A percentile compares a stretch with the other conserved stretches of the same genome.
Conservation (phyloP, 306 rosid species). For the Sechiopsis laciniata region DNA sequence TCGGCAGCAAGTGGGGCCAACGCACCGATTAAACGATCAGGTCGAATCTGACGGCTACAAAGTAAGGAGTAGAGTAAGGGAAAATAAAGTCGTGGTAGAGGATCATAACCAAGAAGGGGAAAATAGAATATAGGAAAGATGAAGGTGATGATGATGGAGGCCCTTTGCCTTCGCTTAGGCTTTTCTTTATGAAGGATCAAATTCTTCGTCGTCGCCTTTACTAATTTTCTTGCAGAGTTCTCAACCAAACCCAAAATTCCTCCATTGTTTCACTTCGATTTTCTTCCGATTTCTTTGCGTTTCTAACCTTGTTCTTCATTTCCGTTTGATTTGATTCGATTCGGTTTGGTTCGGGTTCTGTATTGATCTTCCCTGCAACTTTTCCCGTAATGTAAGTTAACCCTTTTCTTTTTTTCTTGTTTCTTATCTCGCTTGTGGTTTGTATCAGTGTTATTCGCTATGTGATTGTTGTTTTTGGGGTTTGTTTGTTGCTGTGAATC, state of each 20-base stretch:
- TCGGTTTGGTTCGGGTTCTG: background rate
- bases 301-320: background rate
- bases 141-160: conserved; percentile 14
- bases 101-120: background rate
- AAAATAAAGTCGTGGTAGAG: background rate
- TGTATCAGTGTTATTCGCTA: background rate
- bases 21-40: background rate
- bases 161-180: conserved; percentile 8
- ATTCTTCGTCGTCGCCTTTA: conserved; percentile 17
- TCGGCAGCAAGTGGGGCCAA: background rate
- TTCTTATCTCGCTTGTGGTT: background rate
- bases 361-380: conserved; percentile 11
- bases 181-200: background rate
- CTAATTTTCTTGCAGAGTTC: background rate
- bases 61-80: background rate
- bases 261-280: background rate
- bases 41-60: background rate
- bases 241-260: background rate
- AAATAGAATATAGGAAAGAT: conserved; percentile 13
- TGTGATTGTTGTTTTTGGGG: background rate
- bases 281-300: background rate
- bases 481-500: conserved; percentile 14
- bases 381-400: conserved; percentile 12
- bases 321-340: background rate
- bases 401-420: background rate